Conservation (phyloP, 257 asterid species). For the Rauvolfia tetraphylla region DNA sequence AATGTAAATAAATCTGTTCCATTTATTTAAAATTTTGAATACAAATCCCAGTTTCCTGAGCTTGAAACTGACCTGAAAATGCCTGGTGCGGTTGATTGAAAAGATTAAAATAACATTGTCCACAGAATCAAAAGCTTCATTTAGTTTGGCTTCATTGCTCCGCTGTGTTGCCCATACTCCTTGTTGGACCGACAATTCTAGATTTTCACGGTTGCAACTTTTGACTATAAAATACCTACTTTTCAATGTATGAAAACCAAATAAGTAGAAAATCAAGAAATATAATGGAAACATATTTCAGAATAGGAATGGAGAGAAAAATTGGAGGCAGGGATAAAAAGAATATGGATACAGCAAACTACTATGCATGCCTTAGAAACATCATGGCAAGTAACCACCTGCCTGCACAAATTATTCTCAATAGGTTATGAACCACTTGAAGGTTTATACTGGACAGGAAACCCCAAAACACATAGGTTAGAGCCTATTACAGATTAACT, state of each 20-base stretch:
- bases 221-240: slow-evolving; percentile 94
- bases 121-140: slow-evolving; percentile 94
- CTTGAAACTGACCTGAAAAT: slow-evolving; percentile 71
- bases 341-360: not conserved
- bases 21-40: not conserved
- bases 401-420: not conserved
- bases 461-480: not conserved
- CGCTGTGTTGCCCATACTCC: slow-evolving; percentile 99
- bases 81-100: slow-evolving; percentile 89
- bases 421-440: not conserved
- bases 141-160: slow-evolving; percentile 96
- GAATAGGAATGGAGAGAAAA: not conserved
- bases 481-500: not conserved
- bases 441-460: not conserved
- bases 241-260: slow-evolving; percentile 34
- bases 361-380: not conserved
- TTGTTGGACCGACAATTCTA: slow-evolving; percentile 95
- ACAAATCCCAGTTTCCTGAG: slow-evolving; percentile 4
- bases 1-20: not conserved
- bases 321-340: not conserved
- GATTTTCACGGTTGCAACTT: slow-evolving; percentile 98
- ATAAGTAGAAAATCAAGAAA: slow-evolving; percentile 27
- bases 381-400: not conserved
- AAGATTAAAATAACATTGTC: slow-evolving; percentile 88
- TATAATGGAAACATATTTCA: slow-evolving; percentile 13